phyloP scores from a whole-genome alignment of 2,329 filamentous ascomycete species.

The Didymella lethalis region DNA sequence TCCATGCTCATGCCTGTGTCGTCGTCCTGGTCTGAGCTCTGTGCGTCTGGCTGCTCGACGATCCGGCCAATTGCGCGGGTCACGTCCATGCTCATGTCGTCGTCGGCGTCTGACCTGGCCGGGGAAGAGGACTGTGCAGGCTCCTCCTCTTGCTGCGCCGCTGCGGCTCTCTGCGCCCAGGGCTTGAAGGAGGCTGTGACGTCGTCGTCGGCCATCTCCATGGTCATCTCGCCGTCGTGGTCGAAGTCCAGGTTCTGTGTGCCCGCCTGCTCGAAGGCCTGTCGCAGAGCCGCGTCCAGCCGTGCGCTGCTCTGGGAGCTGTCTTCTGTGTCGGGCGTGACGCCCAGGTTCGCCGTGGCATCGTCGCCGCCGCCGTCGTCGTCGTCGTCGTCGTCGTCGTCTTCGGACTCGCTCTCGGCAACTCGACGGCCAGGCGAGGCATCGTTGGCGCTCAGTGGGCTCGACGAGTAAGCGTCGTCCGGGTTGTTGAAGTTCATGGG shows the following conservation, averaged over 20 bases:
- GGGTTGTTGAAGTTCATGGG: slow-evolving; percentile 70
- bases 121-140: slow-evolving; percentile 60
- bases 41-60: slow-evolving; percentile 58
- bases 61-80: slow-evolving; percentile 85
- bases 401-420: slow-evolving; percentile 63
- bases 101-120: slow-evolving; percentile 55
- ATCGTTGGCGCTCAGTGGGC: slow-evolving; percentile 73
- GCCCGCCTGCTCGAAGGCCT: slow-evolving; percentile 77
- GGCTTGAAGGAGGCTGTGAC: slow-evolving; percentile 77
- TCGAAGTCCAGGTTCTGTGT: slow-evolving; percentile 72
- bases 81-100: slow-evolving; percentile 93
- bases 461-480: slow-evolving; percentile 75
- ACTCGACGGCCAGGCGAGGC: slow-evolving; percentile 52
- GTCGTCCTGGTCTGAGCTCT: slow-evolving; percentile 52
- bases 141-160: slow-evolving; percentile 52
- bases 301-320: slow-evolving; percentile 73
- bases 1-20: slow-evolving; percentile 61
- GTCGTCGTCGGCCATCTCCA: slow-evolving; percentile 68
- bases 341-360: slow-evolving; percentile 68
- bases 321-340: slow-evolving; percentile 64
- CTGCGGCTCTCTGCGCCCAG: slow-evolving; percentile 69
- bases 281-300: slow-evolving; percentile 78
- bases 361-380: slow-evolving; percentile 68
- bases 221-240: slow-evolving; percentile 61
- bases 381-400: slow-evolving; percentile 70